phyloP scores from a whole-genome alignment of 164 flowering plant species.

The Stephania yunnanensis region DNA sequence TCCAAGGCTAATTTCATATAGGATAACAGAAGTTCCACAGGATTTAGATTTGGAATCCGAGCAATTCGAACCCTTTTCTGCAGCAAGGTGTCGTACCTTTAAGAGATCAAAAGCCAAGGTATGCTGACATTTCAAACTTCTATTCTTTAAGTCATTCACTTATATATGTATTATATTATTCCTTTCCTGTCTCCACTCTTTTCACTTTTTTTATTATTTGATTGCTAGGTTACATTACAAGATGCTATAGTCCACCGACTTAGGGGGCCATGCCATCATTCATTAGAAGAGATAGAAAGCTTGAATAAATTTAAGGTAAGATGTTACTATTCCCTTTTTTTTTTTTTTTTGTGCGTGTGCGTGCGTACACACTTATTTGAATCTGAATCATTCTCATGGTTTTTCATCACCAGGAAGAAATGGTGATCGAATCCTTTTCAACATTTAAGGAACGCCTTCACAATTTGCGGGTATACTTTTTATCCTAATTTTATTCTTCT shows the following conservation, averaged over 20 bases:
- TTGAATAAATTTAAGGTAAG: slow-evolving; percentile 54
- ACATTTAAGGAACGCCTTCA: slow-evolving; percentile 75
- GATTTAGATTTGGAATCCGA: slow-evolving; percentile 29
- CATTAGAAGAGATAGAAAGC: slow-evolving; percentile 40
- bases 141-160: background rate
- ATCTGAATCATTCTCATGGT: slow-evolving; percentile 3
- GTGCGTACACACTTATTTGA: background rate
- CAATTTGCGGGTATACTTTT: slow-evolving; percentile 58
- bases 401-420: slow-evolving; percentile 38
- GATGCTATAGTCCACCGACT: slow-evolving; percentile 61
- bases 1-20: slow-evolving; percentile 63
- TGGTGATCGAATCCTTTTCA: slow-evolving; percentile 49
- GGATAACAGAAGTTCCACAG: slow-evolving; percentile 31
- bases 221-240: slow-evolving; percentile 42
- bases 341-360: no score
- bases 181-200: background rate
- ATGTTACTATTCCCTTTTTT: slow-evolving; percentile 11
- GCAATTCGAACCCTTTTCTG: slow-evolving; percentile 55
- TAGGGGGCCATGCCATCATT: slow-evolving; percentile 56
- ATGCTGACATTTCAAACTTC: background rate
- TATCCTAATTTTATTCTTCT: background rate
- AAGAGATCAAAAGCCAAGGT: slow-evolving; percentile 54
- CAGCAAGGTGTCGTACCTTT: slow-evolving; percentile 75
- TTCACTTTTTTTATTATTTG: background rate
- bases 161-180: background rate